Conservation (phyloP, 441 rosid species). For the Erysimum cheiri region DNA sequence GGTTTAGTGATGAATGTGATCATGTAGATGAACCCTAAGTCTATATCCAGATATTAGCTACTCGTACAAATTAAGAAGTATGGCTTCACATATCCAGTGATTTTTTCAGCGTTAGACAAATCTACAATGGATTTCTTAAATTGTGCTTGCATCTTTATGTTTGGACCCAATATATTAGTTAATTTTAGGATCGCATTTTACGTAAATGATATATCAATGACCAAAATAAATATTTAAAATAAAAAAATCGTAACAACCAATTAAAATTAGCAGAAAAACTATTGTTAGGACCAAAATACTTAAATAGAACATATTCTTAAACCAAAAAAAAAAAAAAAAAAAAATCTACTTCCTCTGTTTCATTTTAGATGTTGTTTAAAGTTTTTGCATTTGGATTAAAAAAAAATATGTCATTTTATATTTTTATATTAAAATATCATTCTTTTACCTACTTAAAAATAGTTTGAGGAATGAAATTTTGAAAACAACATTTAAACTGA, state of each 20-base stretch:
- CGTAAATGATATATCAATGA: conserved; percentile 1
- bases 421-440: too few species aligned
- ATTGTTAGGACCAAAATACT: not conserved
- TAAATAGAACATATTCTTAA: not conserved
- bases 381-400: too few species aligned
- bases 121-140: not conserved
- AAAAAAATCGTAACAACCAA: not conserved
- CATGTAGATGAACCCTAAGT: conserved; percentile 25
- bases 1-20: conserved; percentile 4
- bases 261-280: conserved; percentile 1
- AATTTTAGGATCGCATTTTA: not conserved
- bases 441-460: too few species aligned
- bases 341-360: too few species aligned
- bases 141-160: not conserved
- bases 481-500: too few species aligned
- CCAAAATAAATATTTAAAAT: not conserved
- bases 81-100: not conserved
- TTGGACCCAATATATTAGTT: not conserved
- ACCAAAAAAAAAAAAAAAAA: not conserved
- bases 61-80: not conserved
- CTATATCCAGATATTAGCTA: conserved; percentile 2
- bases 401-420: too few species aligned
- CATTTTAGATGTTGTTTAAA: too few species aligned
- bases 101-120: not conserved
- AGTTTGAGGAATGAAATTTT: too few species aligned